Conservation (phyloP, 345 rosid species). For the Viola odorata region DNA sequence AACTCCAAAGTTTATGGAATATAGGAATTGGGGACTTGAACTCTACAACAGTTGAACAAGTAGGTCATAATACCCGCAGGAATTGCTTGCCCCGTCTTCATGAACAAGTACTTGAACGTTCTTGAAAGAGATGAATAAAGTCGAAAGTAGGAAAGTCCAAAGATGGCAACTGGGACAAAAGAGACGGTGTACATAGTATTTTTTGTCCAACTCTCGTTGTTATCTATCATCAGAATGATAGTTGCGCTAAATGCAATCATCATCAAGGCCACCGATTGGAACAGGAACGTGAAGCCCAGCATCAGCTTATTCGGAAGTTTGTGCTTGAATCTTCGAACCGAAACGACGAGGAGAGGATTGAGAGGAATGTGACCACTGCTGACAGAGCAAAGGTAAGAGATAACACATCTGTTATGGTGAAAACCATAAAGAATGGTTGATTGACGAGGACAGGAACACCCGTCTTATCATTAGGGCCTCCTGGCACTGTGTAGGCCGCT, state of each 20-base stretch:
- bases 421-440: constrained; percentile 23
- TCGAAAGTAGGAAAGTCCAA: background rate
- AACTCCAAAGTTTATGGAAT: background rate
- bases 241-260: constrained; percentile 12
- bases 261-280: constrained; percentile 7
- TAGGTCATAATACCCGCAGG: background rate
- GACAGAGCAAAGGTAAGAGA: constrained; percentile 49
- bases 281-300: constrained; percentile 7
- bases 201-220: constrained; percentile 10
- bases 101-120: background rate
- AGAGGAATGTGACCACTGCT: constrained; percentile 48
- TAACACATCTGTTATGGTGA: constrained; percentile 41
- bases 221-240: constrained; percentile 4
- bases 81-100: background rate
- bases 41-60: background rate
- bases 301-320: constrained; percentile 10
- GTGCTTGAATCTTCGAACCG: constrained; percentile 1
- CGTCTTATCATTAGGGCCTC: constrained; percentile 14
- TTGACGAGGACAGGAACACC: constrained; percentile 26
- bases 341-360: constrained; percentile 41
- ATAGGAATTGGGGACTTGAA: background rate
- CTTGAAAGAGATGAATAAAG: background rate
- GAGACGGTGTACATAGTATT: background rate
- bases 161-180: background rate
- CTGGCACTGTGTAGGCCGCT: constrained; percentile 48